A percentile compares a stretch with the other conserved stretches of the same genome.
Evolutionary conservation across 805 yeast species (phyloP).

Genomic region (Grigorovia transvaalensis): DNA sequence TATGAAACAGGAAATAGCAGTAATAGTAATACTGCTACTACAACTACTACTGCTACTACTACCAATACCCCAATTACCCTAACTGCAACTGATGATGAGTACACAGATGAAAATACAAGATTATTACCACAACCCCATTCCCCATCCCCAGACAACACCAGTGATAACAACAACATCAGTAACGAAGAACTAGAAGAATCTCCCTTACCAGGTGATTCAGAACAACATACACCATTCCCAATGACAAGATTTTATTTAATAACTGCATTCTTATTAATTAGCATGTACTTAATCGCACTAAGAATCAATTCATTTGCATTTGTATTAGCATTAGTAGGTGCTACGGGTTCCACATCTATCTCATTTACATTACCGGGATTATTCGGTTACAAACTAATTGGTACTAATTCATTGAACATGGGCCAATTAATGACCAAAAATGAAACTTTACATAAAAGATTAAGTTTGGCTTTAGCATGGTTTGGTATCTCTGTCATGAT

Average conservation of each 20-base stretch:
- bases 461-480: slow-evolving; percentile 44
- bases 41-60: not conserved
- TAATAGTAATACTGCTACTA: not conserved
- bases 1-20: not conserved
- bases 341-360: slow-evolving; percentile 87
- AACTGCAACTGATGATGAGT: slow-evolving; percentile 8
- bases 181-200: slow-evolving; percentile 1
- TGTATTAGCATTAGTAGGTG: slow-evolving; percentile 80
- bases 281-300: slow-evolving; percentile 56
- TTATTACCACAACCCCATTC: not conserved
- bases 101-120: slow-evolving; percentile 3
- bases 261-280: slow-evolving; percentile 36
- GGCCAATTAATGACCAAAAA: slow-evolving; percentile 23
- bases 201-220: slow-evolving; percentile 6
- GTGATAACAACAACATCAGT: not conserved
- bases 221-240: slow-evolving; percentile 15
- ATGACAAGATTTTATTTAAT: slow-evolving; percentile 21
- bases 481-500: slow-evolving; percentile 70
- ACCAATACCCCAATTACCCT: slow-evolving; percentile 8
- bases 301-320: slow-evolving; percentile 64
- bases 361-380: slow-evolving; percentile 86
- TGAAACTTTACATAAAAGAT: slow-evolving; percentile 28
- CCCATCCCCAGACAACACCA: not conserved
- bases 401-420: slow-evolving; percentile 22
- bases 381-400: slow-evolving; percentile 67